Conservation (phyloP, 768 basidiomycete species). For the Phylloporus scabripes region DNA sequence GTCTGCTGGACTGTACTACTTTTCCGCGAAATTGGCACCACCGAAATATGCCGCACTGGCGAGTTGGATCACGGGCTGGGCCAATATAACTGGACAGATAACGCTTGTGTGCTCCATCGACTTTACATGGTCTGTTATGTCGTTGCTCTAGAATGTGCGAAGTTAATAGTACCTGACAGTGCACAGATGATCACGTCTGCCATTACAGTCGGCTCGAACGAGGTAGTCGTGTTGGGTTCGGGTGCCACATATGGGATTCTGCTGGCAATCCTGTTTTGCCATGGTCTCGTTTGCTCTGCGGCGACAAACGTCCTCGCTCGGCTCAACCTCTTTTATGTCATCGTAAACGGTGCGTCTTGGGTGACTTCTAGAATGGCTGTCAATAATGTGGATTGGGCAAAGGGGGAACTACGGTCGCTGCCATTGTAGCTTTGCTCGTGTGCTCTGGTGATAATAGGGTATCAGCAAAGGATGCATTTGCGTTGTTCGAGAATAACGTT, state of each 20-base stretch:
- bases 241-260: constrained; percentile 68
- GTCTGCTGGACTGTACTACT: constrained; percentile 75
- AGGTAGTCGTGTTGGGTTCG: constrained; percentile 43
- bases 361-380: background rate
- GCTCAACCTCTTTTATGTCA: constrained; percentile 64
- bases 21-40: constrained; percentile 69
- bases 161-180: constrained; percentile 24
- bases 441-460: constrained; percentile 51
- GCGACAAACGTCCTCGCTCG: constrained; percentile 60
- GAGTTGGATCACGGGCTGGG: constrained; percentile 59
- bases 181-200: constrained; percentile 77
- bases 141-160: background rate
- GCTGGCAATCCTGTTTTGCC: constrained; percentile 56
- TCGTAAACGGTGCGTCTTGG: constrained; percentile 51
- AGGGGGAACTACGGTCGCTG: constrained; percentile 64
- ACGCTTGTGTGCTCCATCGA: constrained; percentile 71
- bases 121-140: constrained; percentile 49
- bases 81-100: constrained; percentile 67
- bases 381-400: constrained; percentile 1
- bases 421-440: constrained; percentile 55
- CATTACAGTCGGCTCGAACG: constrained; percentile 55
- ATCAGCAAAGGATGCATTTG: constrained; percentile 65
- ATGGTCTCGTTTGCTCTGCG: constrained; percentile 67
- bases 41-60: constrained; percentile 55
- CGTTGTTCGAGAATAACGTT: constrained; percentile 63